phyloP scores from a whole-genome alignment of 169 alveolate genomes.

The Eimeria brunetti region DNA sequence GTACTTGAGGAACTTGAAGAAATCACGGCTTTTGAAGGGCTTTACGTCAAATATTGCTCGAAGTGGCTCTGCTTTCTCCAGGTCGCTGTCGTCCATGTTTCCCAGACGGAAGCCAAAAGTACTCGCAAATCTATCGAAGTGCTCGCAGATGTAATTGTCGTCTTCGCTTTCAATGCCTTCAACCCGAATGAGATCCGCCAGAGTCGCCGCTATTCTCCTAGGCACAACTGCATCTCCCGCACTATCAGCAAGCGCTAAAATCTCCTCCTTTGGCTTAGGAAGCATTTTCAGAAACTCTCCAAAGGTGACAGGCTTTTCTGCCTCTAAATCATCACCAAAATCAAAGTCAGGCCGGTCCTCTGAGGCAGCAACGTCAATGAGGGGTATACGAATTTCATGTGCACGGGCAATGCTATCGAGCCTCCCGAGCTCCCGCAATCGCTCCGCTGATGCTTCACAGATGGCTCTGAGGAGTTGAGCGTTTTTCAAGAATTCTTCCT shows the following conservation, averaged over 20 bases:
- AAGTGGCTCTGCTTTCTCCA: not conserved
- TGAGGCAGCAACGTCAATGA: not conserved
- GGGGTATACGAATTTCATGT: not conserved
- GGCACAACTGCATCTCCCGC: not conserved
- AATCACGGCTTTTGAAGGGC: not conserved
- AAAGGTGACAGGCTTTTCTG: not conserved
- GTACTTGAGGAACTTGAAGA: not conserved
- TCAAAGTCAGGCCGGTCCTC: not conserved
- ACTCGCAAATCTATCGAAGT: not conserved
- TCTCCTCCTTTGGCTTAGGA: not conserved
- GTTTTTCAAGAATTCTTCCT: not conserved
- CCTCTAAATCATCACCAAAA: too few species aligned
- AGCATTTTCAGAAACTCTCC: not conserved
- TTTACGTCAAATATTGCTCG: not conserved
- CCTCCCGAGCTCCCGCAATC: constrained; percentile 3
- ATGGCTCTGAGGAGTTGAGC: not conserved
- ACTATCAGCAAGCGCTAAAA: not conserved
- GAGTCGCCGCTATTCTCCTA: not conserved
- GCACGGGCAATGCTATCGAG: not conserved
- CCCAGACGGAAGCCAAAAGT: not conserved
- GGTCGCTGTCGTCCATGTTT: not conserved
- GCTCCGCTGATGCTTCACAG: not conserved
- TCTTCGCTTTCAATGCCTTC: not conserved
- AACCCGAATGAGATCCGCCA: not conserved
- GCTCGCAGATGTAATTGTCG: not conserved